A percentile compares a stretch with the other conserved stretches of the same genome.
Conservation (phyloP, 441 rosid genomes). For the Erysimum cheiri region DNA sequence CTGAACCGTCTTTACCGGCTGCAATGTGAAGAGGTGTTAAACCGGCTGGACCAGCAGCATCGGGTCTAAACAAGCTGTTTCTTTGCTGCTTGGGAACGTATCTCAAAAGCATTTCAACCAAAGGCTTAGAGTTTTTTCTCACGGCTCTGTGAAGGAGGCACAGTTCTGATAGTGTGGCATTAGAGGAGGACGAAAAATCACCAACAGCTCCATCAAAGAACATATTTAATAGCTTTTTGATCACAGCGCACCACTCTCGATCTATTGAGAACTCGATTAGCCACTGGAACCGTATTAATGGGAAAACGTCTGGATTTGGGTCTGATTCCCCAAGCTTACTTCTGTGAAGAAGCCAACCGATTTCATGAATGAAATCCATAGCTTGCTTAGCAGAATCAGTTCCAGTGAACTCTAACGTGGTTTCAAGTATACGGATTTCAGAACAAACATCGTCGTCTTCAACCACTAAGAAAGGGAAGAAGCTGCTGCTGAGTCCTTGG, state of each 20-base stretch:
- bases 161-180: slow-evolving; percentile 51
- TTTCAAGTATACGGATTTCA: slow-evolving; percentile 63
- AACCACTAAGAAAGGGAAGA: slow-evolving; percentile 64
- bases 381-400: slow-evolving; percentile 55
- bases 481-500: slow-evolving; percentile 53
- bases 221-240: slow-evolving; percentile 57
- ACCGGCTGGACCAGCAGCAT: slow-evolving; percentile 61
- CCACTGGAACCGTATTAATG: slow-evolving; percentile 59
- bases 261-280: slow-evolving; percentile 66
- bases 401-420: slow-evolving; percentile 49
- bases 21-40: slow-evolving; percentile 75
- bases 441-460: slow-evolving; percentile 60
- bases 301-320: slow-evolving; percentile 43
- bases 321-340: slow-evolving; percentile 48
- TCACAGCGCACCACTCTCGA: slow-evolving; percentile 66
- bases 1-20: slow-evolving; percentile 54
- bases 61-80: slow-evolving; percentile 50
- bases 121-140: slow-evolving; percentile 50
- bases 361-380: slow-evolving; percentile 61
- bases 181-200: slow-evolving; percentile 36
- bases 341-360: slow-evolving; percentile 74
- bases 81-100: slow-evolving; percentile 43
- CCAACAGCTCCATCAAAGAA: slow-evolving; percentile 47
- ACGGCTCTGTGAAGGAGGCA: slow-evolving; percentile 68
- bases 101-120: slow-evolving; percentile 60